Evolutionary conservation across 1,284 basidiomycete species (phyloP), one percentile per base, ranked within the genome.

Genomic region (Sphaerobolus stellatus): DNA sequence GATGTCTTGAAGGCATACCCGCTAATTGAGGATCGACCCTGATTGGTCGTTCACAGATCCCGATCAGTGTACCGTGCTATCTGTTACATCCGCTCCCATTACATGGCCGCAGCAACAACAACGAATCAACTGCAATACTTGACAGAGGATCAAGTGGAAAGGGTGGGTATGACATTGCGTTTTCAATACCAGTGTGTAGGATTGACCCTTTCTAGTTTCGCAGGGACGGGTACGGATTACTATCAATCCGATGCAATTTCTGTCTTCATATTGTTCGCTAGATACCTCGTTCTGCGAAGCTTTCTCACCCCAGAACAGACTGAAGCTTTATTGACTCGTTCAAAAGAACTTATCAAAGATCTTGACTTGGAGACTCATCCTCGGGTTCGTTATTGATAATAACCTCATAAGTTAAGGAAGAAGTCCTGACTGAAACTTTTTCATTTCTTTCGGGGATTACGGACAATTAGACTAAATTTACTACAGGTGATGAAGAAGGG

Each of bases 361-460:
- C 96, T 98, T 68, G 77, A 78, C 57, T 66, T 92, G 20, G 80
- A 84, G 18, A 79, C 82, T 29, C 96, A 98, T 69, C 95, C 96
- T 0, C 70, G 89, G 67, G 92, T 91, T 57, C 60, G 79, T 57
- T 62, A 7, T 38, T 13, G 41, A 20, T 43, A 22, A 43, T 22
- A n/a, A n/a, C 11, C 11, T 11, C 13, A 14, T 11, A 3, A 20
- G 41, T 11, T 43, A 22, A 14, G 13, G 13, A 43, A 14, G 14
- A 43, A 24, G 22, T 43, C 20, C 22, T 11, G 41, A 14, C 41
- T 14, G n/a, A n/a, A n/a, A n/a, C n/a, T n/a, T n/a, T n/a, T n/a
- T n/a, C n/a, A n/a, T n/a, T 50, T 25, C 25, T 22, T 11, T 22
- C 36, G 47, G 43, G 20, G 11, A 18, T 45, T 8, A 33, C n/a